Evolutionary conservation across 1,139 yeast genomes (phyloP).

Genomic region (Wickerhamiella infanticola): DNA sequence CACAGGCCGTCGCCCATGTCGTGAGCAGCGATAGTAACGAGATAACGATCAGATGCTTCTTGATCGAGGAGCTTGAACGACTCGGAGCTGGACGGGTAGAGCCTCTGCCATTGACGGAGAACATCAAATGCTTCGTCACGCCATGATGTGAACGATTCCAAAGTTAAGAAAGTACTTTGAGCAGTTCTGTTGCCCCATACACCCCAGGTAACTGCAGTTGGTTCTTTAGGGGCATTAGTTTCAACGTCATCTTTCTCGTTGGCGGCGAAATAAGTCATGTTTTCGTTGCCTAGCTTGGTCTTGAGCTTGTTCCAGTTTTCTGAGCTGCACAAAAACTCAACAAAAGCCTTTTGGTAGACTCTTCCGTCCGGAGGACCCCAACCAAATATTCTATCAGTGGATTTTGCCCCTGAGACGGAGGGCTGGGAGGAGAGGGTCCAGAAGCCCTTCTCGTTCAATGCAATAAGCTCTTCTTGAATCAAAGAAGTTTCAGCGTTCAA

Average conservation of each 20-base stretch:
- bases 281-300: conserved; percentile 35
- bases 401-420: conserved; percentile 57
- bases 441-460: conserved; percentile 57
- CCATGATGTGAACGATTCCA: conserved; percentile 85
- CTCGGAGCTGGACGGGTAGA: conserved; percentile 44
- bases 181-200: conserved; percentile 79
- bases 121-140: conserved; percentile 83
- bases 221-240: conserved; percentile 31
- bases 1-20: not conserved
- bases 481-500: conserved; percentile 79
- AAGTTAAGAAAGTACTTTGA: conserved; percentile 79
- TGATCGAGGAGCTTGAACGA: conserved; percentile 46
- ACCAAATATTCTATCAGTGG: conserved; percentile 78
- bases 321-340: conserved; percentile 68
- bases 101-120: conserved; percentile 83
- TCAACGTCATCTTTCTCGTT: conserved; percentile 14
- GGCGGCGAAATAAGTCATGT: conserved; percentile 12
- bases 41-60: conserved; percentile 46
- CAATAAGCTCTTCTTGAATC: conserved; percentile 79
- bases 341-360: conserved; percentile 86
- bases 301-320: conserved; percentile 50
- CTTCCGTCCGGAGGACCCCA: conserved; percentile 91
- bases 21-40: conserved; percentile 51
- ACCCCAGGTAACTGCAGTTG: conserved; percentile 83
- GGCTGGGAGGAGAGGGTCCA: conserved; percentile 95